Conservation (phyloP, 495 filamentous ascomycete species). For the Talaromyces stipitatus region DNA sequence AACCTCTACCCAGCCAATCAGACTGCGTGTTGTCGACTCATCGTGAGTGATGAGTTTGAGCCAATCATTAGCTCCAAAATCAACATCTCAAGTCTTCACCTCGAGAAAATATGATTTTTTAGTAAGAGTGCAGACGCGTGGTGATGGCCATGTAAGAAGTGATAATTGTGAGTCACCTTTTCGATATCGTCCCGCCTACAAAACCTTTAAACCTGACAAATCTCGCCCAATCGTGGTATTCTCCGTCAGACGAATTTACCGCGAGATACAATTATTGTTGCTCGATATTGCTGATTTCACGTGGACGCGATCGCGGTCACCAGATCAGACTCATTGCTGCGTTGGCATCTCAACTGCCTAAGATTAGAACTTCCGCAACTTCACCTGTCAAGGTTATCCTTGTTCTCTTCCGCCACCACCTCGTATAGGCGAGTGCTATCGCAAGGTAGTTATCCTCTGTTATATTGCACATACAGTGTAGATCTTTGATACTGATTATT, state of each 20-base stretch:
- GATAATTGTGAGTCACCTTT: conserved; percentile 3
- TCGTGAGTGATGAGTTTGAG: conserved; percentile 2
- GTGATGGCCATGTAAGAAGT: no score
- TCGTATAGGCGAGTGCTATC: neutral
- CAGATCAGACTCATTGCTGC: conserved; percentile 2
- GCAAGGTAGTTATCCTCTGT: neutral
- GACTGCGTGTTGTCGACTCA: neutral
- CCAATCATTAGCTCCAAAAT: neutral
- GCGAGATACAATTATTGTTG: neutral
- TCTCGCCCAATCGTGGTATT: neutral
- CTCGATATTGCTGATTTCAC: neutral
- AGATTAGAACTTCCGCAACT: neutral
- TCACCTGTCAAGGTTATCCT: neutral
- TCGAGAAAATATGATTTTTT: neutral
- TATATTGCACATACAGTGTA: neutral
- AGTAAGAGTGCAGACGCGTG: neutral
- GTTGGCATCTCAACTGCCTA: conserved; percentile 5
- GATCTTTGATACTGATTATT: neutral
- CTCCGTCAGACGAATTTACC: neutral
- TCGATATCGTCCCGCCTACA: no score
- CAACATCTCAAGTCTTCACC: neutral
- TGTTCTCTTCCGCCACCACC: neutral
- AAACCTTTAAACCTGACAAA: neutral
- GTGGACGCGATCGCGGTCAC: conserved; percentile 4
- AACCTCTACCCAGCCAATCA: neutral